Base-by-base conservation (phyloP, 306 rosid genomes). In the Senna siamea region DNA sequence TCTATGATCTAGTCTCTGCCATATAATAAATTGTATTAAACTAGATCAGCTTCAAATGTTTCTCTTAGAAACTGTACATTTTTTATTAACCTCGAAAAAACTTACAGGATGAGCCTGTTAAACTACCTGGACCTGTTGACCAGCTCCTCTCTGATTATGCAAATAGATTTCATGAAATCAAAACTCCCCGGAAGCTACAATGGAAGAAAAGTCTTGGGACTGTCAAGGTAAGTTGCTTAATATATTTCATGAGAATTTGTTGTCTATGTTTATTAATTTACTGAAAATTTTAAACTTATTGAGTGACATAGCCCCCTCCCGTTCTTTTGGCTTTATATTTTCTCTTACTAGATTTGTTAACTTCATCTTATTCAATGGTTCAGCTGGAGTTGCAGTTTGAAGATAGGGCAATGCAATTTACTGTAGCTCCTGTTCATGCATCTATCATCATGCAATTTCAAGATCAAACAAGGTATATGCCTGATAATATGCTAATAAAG, bases 181-280 rank as follows among this genome's bases (percentile, higher is more conserved):
- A 91, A 90, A 93, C 92, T 69, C 98, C 98, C 9, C 97, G 98
- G 58, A 93, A 93, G 85, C 89, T 93, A 53, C 84, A 80, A 73
- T 93, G 98, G 98, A 91, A 89, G 86, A 88, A 79, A 84, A 91
- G 92, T 80, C 97, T 93, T 22, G 98, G 97, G 30, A 86, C 92
- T n/a, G 92, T 93, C 70, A 93, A 93, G 96, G 98, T 89, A 76
- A 30, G 89, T 69, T 63, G 48, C 58, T 81, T 66, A 15, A 54
- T 37, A 53, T 48, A 18, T 53, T 58, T 20, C 7, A 15, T 37
- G 60, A 26, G 51, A 9, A 23, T 5, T 53, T 22, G 5, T 11
- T 46, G 20, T 58, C 34, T 35, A 13, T 34, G 23, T 47, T 54
- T 78, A 52, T 38, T 40, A 26, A 13, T 47, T 19, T 59, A 20